These are phyloP conservation scores for Pseudozyma sp. DNA, from an alignment of 1,284 basidiomycete species.

Conservation along the genomic window DNA sequence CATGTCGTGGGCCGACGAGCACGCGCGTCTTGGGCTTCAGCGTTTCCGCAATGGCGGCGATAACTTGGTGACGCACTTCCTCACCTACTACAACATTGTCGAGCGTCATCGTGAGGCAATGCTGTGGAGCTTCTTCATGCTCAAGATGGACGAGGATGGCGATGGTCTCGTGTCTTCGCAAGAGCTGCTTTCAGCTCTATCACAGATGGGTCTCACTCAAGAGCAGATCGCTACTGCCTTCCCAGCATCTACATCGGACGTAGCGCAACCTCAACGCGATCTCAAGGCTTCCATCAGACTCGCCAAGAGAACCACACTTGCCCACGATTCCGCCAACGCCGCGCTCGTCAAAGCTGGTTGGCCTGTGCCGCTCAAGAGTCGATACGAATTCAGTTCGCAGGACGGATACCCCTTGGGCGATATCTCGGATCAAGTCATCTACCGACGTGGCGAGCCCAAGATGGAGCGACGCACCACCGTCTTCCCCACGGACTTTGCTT, in stretches of 20 bases:
- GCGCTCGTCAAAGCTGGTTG: slow-evolving; percentile 33
- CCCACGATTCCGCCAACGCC: slow-evolving; percentile 16
- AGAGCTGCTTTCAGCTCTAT: slow-evolving; percentile 16
- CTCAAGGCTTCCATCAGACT: slow-evolving; percentile 23
- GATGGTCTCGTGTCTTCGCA: slow-evolving; percentile 14
- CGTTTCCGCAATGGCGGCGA: slow-evolving; percentile 48
- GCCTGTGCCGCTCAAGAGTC: slow-evolving; percentile 43
- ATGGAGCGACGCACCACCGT: slow-evolving; percentile 2
- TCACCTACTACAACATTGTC: slow-evolving; percentile 49
- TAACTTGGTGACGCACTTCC: slow-evolving; percentile 44
- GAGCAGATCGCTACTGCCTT: slow-evolving; percentile 7
- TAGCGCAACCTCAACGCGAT: neutral
- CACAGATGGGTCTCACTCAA: slow-evolving; percentile 28
- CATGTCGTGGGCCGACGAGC: slow-evolving; percentile 43
- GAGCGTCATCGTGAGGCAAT: slow-evolving; percentile 62
- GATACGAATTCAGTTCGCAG: slow-evolving; percentile 34
- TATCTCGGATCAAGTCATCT: slow-evolving; percentile 18
- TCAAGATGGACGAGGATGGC: slow-evolving; percentile 43
- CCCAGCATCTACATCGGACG: neutral
- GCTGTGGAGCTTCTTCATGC: slow-evolving; percentile 59
- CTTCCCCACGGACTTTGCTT: neutral
- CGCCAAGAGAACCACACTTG: slow-evolving; percentile 26
- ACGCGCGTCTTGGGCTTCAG: slow-evolving; percentile 19
- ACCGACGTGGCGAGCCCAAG: slow-evolving; percentile 1
- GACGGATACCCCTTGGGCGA: slow-evolving; percentile 38